Conservation (phyloP, 2,329 filamentous ascomycete species). For the Coniochaeta ligniaria region DNA sequence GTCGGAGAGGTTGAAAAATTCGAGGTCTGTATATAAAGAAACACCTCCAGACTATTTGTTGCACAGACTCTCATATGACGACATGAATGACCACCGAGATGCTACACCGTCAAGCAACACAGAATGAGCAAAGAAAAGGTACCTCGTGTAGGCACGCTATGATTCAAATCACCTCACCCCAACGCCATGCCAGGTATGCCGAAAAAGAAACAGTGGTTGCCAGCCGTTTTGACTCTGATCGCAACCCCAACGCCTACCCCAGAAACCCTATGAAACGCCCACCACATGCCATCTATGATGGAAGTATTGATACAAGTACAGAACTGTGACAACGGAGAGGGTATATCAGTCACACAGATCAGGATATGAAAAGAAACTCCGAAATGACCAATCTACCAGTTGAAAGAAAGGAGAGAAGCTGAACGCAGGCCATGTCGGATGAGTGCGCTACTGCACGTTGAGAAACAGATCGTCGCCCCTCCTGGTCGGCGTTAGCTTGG, state of each 20-base stretch:
- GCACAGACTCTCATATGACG: too few species aligned
- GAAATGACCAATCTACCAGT: background rate
- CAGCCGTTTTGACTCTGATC: background rate
- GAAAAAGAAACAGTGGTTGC: background rate
- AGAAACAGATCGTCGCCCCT: slow-evolving; percentile 59
- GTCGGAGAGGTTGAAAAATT: too few species aligned
- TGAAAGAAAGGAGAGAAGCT: background rate
- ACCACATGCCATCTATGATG: background rate
- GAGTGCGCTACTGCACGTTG: slow-evolving; percentile 38
- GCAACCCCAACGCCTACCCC: background rate
- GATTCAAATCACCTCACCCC: too few species aligned
- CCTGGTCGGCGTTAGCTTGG: slow-evolving; percentile 58
- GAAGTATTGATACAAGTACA: background rate
- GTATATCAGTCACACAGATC: background rate
- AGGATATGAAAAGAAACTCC: background rate
- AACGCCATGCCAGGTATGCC: background rate
- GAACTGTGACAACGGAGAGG: background rate
- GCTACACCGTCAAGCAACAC: too few species aligned
- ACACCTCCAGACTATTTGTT: too few species aligned
- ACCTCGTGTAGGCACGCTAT: too few species aligned
- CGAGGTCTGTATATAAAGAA: too few species aligned
- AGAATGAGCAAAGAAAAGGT: too few species aligned
- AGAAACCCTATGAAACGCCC: background rate
- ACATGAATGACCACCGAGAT: too few species aligned
- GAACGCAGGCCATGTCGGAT: background rate